phyloP scores from a whole-genome alignment of 805 yeast species.

The Suhomyces xylopsoci region DNA sequence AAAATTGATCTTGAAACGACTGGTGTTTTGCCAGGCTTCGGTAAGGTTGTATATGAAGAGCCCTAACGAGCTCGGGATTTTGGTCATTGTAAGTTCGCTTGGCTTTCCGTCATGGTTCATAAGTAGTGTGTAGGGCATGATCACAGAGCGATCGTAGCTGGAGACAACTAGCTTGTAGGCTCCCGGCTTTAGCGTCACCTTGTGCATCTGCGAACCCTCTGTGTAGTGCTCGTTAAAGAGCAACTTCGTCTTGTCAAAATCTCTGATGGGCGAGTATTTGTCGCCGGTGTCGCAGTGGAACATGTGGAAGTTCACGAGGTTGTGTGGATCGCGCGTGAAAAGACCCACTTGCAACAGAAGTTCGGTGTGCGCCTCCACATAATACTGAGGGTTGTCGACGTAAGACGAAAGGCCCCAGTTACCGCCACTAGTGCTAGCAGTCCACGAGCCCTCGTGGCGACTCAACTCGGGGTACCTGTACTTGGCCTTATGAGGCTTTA shows the following conservation, averaged over 20 bases:
- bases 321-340: neutral
- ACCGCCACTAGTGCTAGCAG: slow-evolving; percentile 47
- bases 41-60: slow-evolving; percentile 23
- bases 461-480: slow-evolving; percentile 17
- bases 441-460: slow-evolving; percentile 44
- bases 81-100: slow-evolving; percentile 8
- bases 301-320: slow-evolving; percentile 39
- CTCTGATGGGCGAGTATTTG: slow-evolving; percentile 16
- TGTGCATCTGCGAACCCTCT: slow-evolving; percentile 30
- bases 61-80: slow-evolving; percentile 31
- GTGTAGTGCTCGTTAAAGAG: slow-evolving; percentile 31
- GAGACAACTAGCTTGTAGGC: slow-evolving; percentile 48
- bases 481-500: slow-evolving; percentile 28
- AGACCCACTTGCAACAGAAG: neutral
- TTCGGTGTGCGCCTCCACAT: slow-evolving; percentile 13
- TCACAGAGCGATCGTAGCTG: slow-evolving; percentile 33
- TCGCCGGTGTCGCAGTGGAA: slow-evolving; percentile 36
- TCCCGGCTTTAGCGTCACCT: slow-evolving; percentile 27
- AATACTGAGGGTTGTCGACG: slow-evolving; percentile 55
- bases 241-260: slow-evolving; percentile 19
- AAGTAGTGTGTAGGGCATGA: slow-evolving; percentile 29
- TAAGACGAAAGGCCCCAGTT: slow-evolving; percentile 48
- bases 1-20: slow-evolving; percentile 35
- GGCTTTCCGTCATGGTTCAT: slow-evolving; percentile 19
- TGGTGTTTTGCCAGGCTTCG: slow-evolving; percentile 40